Evolutionary conservation across 345 rosid genomes (phyloP), one percentile per base, ranked within the genome.

Genomic region (Cardamine occulta): DNA sequence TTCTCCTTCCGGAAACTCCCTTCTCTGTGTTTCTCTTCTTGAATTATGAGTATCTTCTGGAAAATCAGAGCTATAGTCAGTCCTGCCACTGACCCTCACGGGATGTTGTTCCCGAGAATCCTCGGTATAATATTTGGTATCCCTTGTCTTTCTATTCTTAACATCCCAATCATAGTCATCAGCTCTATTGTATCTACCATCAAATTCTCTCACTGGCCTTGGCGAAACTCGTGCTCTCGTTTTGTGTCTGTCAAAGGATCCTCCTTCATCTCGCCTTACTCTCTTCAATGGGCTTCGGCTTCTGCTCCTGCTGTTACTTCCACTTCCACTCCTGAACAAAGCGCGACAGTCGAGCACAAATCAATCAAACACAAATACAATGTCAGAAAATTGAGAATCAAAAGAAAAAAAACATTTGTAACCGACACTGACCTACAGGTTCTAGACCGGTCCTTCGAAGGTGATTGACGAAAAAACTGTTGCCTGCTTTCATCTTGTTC

Each of bases 151-250:
- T 69, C 86, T 79, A 28, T 75, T 83, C 80, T 85, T 81, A 76
- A 52, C 74, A 45, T 90, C 96, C 89, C 89, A 82, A 39, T 71
- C 82, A 75, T 83, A 85, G 72, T 82, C 89, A 63, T 63, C 83
- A 69, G 87, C 90, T 81, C 91, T 91, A 76, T 88, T 82, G 85
- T 95, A 90, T 82, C 93, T 86, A 60, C 95, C 95, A 81, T 70
- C 68, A 82, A 81, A 81, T 44, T 94, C 95, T 80, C 84, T 90
- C 64, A 91, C 89, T 75, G 87, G 49, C 79, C 75, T 84, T 68
- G 81, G 71, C 18, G 90, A 78, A 70, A 72, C 64, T 28, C 84
- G 84, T 32, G 87, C 74, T 85, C 91, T 84, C 75, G 80, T 74
- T 84, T 84, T 82, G 68, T 63, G 84, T 81, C 88, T 84, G 61